phyloP scores from a whole-genome alignment of 179 eudicot genomes.

The Pouteria campechiana region DNA sequence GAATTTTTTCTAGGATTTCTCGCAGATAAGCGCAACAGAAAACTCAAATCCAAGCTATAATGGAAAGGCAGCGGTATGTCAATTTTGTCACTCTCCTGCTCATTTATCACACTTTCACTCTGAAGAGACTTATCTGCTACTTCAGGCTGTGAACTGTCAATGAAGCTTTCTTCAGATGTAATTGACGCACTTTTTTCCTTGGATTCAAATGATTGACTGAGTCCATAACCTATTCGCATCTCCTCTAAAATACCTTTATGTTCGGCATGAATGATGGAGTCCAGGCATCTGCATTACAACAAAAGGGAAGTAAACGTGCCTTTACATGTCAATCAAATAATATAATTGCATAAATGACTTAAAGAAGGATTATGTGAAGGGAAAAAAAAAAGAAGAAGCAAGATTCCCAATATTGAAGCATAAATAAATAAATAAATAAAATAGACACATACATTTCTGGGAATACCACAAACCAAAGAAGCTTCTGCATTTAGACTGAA shows the following conservation, averaged over 20 bases:
- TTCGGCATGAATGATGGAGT: constrained; percentile 82
- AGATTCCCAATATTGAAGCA: no score
- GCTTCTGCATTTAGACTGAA: no score
- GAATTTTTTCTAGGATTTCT: constrained; percentile 13
- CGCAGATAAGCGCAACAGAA: constrained; percentile 23
- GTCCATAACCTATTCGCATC: constrained; percentile 65
- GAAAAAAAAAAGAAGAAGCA: no score
- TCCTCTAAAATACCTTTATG: constrained; percentile 78
- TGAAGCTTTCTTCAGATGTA: no score
- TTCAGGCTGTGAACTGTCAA: no score
- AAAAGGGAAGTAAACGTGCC: background rate
- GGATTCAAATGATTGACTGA: constrained; percentile 20
- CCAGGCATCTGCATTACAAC: constrained; percentile 54
- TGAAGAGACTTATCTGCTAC: constrained; percentile 6
- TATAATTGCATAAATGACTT: no score
- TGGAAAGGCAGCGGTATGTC: constrained; percentile 16
- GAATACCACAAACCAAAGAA: no score
- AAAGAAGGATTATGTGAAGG: no score
- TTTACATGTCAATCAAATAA: no score
- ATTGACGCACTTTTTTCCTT: constrained; percentile 4
- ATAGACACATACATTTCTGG: no score
- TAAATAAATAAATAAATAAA: no score
- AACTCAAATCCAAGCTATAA: constrained; percentile 28
- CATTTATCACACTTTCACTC: constrained; percentile 12
- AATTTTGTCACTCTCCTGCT: constrained; percentile 11